Conservation (phyloP, 2,329 filamentous ascomycete genomes). For the Xylaria polymorpha region DNA sequence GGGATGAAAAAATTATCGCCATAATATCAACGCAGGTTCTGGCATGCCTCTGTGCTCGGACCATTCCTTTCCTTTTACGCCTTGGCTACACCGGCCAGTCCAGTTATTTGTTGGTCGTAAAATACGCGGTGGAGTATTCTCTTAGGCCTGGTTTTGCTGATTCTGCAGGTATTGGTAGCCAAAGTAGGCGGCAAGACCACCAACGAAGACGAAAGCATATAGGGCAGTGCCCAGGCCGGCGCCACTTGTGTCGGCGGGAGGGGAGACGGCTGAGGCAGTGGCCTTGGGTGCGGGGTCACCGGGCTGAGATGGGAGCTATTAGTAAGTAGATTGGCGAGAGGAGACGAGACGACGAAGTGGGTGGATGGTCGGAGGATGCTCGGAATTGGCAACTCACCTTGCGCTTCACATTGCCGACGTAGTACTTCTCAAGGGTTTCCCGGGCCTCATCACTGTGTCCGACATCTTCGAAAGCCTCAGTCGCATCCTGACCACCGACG, state of each 20-base stretch:
- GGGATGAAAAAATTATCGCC: slow-evolving; percentile 35
- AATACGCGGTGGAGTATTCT: slow-evolving; percentile 1
- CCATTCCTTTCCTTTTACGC: slow-evolving; percentile 31
- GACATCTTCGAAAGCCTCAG: slow-evolving; percentile 98
- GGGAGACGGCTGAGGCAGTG: slow-evolving; percentile 60
- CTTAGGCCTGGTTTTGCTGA: slow-evolving; percentile 53
- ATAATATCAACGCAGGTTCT: slow-evolving; percentile 34
- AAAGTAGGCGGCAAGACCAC: slow-evolving; percentile 80
- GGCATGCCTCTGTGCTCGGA: slow-evolving; percentile 32
- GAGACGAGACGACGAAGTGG: neutral
- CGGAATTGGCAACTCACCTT: slow-evolving; percentile 65
- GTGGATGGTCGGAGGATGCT: slow-evolving; percentile 22
- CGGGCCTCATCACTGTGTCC: slow-evolving; percentile 98
- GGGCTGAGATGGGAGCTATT: slow-evolving; percentile 59
- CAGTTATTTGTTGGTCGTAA: slow-evolving; percentile 17
- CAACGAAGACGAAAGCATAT: slow-evolving; percentile 83
- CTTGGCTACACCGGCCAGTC: slow-evolving; percentile 19
- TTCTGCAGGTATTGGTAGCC: slow-evolving; percentile 87
- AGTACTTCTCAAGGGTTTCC: slow-evolving; percentile 84
- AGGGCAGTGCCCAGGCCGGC: slow-evolving; percentile 78
- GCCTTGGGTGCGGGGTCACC: slow-evolving; percentile 82
- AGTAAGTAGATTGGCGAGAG: slow-evolving; percentile 13
- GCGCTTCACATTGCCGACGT: slow-evolving; percentile 83
- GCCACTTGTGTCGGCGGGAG: slow-evolving; percentile 61
- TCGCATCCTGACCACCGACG: slow-evolving; percentile 93